These are phyloP conservation scores for Suillus brevipes DNA, from an alignment of 768 basidiomycete species.

Conservation along the genomic window DNA sequence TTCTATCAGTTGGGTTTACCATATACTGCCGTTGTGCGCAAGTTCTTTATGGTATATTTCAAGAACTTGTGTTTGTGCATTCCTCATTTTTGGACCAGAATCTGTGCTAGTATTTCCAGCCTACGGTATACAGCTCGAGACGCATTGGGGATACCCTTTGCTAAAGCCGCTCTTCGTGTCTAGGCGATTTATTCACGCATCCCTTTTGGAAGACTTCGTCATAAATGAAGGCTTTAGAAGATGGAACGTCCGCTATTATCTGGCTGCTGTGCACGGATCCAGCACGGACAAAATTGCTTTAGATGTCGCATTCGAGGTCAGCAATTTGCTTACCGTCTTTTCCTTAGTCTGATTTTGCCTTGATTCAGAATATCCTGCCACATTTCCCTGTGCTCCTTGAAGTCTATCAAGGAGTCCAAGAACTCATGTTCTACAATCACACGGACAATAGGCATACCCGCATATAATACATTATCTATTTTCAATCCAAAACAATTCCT, in stretches of 20 bases:
- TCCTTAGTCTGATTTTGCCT: slow-evolving; percentile 1
- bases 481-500: neutral
- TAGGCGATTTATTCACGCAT: slow-evolving; percentile 61
- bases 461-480: slow-evolving; percentile 4
- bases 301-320: slow-evolving; percentile 63
- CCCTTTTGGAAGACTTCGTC: slow-evolving; percentile 56
- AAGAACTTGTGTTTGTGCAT: neutral
- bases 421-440: slow-evolving; percentile 33
- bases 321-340: slow-evolving; percentile 15
- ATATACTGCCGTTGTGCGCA: slow-evolving; percentile 41
- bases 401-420: slow-evolving; percentile 63
- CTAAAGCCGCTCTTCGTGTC: slow-evolving; percentile 29
- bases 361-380: slow-evolving; percentile 62
- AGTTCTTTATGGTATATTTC: slow-evolving; percentile 47
- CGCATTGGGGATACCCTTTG: slow-evolving; percentile 56
- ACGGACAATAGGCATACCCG: neutral
- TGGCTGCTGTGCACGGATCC: slow-evolving; percentile 47
- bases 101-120: slow-evolving; percentile 65
- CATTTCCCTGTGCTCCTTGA: slow-evolving; percentile 57
- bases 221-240: slow-evolving; percentile 73
- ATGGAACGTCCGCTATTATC: slow-evolving; percentile 74
- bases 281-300: slow-evolving; percentile 33
- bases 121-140: slow-evolving; percentile 76
- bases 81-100: slow-evolving; percentile 45
- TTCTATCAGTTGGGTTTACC: slow-evolving; percentile 21